Percentiles rank a stretch among this genome's conserved stretches.
Conservation (phyloP, 495 filamentous ascomycete genomes). For the Penicillium malachiteum region DNA sequence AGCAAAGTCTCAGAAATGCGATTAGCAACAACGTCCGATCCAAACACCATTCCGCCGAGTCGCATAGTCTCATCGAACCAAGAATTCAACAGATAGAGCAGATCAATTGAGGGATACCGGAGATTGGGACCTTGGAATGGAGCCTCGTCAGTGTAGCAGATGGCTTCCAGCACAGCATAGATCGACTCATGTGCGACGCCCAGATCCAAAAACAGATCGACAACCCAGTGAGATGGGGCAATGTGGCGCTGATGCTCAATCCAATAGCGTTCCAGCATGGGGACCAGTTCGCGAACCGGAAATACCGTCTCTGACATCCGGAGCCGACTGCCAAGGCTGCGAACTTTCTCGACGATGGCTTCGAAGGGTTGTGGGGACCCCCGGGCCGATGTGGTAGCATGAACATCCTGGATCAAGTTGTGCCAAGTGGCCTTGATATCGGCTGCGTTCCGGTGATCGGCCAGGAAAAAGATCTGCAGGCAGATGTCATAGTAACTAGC, state of each 20-base stretch:
- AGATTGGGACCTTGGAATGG: conserved; percentile 73
- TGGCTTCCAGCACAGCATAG: conserved; percentile 71
- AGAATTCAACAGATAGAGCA: conserved; percentile 57
- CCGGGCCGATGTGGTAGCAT: conserved; percentile 57
- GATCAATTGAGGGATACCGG: conserved; percentile 58
- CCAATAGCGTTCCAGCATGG: conserved; percentile 75
- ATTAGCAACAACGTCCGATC: conserved; percentile 49
- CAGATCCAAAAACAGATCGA: conserved; percentile 76
- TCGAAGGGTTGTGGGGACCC: conserved; percentile 71
- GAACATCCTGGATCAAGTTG: conserved; percentile 68
- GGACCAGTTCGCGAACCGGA: conserved; percentile 61
- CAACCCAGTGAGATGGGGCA: conserved; percentile 73
- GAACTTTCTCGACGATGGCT: conserved; percentile 68
- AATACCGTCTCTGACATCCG: conserved; percentile 78
- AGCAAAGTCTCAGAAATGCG: conserved; percentile 47
- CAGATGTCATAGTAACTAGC: conserved; percentile 90
- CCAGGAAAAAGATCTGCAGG: conserved; percentile 82
- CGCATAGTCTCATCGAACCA: conserved; percentile 65
- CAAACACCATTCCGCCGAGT: conserved; percentile 51
- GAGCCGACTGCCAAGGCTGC: conserved; percentile 74
- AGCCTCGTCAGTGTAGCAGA: conserved; percentile 79
- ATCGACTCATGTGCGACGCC: conserved; percentile 73
- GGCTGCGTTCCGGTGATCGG: conserved; percentile 80
- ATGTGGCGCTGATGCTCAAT: conserved; percentile 67
- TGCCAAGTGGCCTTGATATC: conserved; percentile 84